Conservation (phyloP, 2,329 filamentous ascomycete species). For the Xylariomycetidae sp. region DNA sequence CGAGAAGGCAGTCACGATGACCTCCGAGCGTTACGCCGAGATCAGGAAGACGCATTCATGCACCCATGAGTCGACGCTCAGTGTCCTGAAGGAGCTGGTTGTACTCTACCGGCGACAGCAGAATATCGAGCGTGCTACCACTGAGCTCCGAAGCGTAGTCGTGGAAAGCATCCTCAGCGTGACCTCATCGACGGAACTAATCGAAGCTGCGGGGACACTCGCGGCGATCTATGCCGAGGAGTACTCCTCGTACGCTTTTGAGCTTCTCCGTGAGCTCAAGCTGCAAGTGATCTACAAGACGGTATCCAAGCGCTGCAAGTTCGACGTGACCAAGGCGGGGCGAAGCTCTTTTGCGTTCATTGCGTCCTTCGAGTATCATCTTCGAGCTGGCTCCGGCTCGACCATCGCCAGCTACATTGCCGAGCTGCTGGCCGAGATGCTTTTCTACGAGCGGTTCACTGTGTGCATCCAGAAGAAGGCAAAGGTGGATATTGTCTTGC, state of each 20-base stretch:
- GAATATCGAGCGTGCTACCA: constrained; percentile 6
- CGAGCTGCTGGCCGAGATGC: constrained; percentile 9
- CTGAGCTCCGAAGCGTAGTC: constrained; percentile 6
- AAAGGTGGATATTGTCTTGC: constrained; percentile 6
- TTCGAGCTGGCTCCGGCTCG: constrained; percentile 2
- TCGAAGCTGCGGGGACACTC: constrained; percentile 8
- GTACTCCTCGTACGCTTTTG: constrained; percentile 6
- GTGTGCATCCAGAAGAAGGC: constrained; percentile 8
- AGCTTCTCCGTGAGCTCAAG: constrained; percentile 10
- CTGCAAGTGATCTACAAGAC: constrained; percentile 10
- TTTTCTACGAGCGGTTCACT: constrained; percentile 10
- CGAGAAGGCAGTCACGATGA: constrained; percentile 11
- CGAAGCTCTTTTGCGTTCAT: constrained; percentile 10
- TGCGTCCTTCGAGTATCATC: constrained; percentile 10
- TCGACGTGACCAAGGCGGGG: constrained; percentile 7
- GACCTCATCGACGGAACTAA: constrained; percentile 8
- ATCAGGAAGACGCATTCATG: constrained; percentile 7
- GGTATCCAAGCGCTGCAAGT: constrained; percentile 2
- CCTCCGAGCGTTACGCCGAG: constrained; percentile 8
- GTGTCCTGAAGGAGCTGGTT: constrained; percentile 8
- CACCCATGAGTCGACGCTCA: constrained; percentile 10
- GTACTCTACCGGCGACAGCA: constrained; percentile 9
- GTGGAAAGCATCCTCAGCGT: constrained; percentile 4
- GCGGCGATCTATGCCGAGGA: constrained; percentile 6
- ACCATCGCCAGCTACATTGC: constrained; percentile 10